Evolutionary conservation across 208 protist genomes (phyloP), one percentile per base, ranked within the genome.

Genomic region (Naegleria fowleri): DNA sequence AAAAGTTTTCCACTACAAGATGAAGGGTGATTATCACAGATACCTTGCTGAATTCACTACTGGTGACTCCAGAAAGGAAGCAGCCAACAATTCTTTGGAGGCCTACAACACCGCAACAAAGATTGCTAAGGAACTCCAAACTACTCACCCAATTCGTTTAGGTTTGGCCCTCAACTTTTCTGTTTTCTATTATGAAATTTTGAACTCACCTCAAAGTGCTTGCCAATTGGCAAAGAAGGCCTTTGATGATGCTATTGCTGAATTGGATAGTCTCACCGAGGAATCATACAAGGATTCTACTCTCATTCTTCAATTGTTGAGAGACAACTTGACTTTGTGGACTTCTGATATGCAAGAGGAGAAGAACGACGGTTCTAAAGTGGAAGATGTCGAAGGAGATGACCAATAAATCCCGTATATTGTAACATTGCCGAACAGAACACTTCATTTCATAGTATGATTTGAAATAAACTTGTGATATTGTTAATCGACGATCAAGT

Each of bases 111-210:
- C 75, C 33, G 94, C 95, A 5, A 92, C 88, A 22, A 92, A 91
- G 33, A 85, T 95, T 79, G 91, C 91, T 16, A 86, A 83, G n/a
- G 92, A 97, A 90, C 92, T 97, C 11, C 86, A 93, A 59, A 94
- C 98, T 43, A 99, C 98, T 39, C 96, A 99, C 92, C 98, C 99
- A 58, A 99, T 99, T 92, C 97, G 98, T 90, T 97, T 99, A 40
- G 98, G 99, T 90, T 98, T 99, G 59, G 99, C 98, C 22, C 96
- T 99, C 39, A 99, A 99, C 96, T 99, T 99, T 94, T 99, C 98
- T 75, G 98, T 99, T 55, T 99, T 99, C 94, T 99, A 99, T 94
- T 99, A 99, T 94, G 98, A 99, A 95, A 99, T 99, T 93, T 93
- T 99, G 33, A 99, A 99, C 92, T 95, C 95, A 79, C 97, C 98